Percentiles rank a stretch among this genome's conserved stretches.
Evolutionary conservation across 2,329 filamentous ascomycete genomes (phyloP).

Genomic region (Dactylellina cionopaga): DNA sequence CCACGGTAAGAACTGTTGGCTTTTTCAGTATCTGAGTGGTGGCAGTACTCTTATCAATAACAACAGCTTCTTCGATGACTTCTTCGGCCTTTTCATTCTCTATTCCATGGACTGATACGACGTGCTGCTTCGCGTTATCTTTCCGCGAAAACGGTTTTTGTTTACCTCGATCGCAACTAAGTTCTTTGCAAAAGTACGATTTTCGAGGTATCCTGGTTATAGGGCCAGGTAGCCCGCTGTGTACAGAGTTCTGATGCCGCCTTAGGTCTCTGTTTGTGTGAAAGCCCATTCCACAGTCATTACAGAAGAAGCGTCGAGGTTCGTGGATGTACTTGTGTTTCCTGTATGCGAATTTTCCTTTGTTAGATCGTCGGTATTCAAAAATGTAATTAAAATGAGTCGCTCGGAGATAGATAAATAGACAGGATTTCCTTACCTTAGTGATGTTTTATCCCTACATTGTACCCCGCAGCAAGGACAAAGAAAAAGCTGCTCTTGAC

Average conservation of each 20-base stretch:
- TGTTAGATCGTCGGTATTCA: background rate
- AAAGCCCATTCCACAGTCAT: slow-evolving; percentile 27
- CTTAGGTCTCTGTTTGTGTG: slow-evolving; percentile 38
- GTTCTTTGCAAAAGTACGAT: slow-evolving; percentile 36
- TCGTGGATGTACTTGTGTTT: slow-evolving; percentile 48
- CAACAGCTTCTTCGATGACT: slow-evolving; percentile 30
- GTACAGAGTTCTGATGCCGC: slow-evolving; percentile 28
- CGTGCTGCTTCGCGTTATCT: slow-evolving; percentile 49
- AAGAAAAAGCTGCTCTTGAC: slow-evolving; percentile 12
- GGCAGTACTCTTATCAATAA: slow-evolving; percentile 11
- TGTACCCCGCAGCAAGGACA: slow-evolving; percentile 16
- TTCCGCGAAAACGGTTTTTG: slow-evolving; percentile 31
- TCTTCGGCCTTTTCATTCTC: slow-evolving; percentile 17
- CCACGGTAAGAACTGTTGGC: too few relatives aligned
- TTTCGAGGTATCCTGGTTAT: slow-evolving; percentile 1
- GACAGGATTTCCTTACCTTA: slow-evolving; percentile 11
- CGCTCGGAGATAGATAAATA: background rate
- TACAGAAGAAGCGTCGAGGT: slow-evolving; percentile 28
- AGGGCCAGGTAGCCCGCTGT: slow-evolving; percentile 7
- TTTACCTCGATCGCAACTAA: slow-evolving; percentile 18
- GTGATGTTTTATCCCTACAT: slow-evolving; percentile 26
- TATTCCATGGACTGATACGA: slow-evolving; percentile 22
- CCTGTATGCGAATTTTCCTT: background rate
- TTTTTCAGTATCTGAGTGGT: background rate
- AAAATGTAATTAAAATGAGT: background rate